Conservation (phyloP, 169 alveolate genomes). For the Eimeria zaria region DNA sequence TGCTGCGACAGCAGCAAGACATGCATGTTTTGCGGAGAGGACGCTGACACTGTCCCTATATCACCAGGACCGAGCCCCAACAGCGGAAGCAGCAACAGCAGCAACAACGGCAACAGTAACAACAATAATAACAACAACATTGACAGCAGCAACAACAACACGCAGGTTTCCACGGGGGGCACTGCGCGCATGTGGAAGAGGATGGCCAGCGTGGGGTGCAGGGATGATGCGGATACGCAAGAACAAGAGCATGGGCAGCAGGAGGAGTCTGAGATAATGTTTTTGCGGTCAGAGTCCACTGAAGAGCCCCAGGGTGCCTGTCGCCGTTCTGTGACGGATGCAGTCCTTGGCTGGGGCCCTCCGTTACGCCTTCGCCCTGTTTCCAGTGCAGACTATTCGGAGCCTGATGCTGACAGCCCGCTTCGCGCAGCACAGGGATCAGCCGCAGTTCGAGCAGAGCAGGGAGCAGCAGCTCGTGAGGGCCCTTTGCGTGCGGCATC, state of each 20-base stretch:
- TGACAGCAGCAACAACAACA: neutral
- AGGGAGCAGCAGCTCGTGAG: constrained; percentile 8
- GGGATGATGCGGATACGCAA: neutral
- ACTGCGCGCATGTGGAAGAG: neutral
- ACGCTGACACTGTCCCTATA: neutral
- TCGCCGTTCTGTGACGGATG: constrained; percentile 62
- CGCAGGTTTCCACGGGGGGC: neutral
- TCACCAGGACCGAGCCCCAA: neutral
- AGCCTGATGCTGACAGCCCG: neutral
- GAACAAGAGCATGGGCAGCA: neutral
- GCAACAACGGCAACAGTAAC: neutral
- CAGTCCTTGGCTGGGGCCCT: constrained; percentile 75
- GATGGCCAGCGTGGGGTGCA: neutral
- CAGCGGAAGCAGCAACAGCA: neutral
- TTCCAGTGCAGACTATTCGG: constrained; percentile 36
- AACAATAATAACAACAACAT: no score
- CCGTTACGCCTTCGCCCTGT: constrained; percentile 56
- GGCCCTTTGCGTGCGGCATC: neutral
- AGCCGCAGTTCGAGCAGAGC: neutral
- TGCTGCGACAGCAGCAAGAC: constrained; percentile 15
- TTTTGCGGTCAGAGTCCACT: neutral
- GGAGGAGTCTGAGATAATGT: neutral
- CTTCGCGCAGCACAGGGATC: neutral
- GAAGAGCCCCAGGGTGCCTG: constrained; percentile 17
- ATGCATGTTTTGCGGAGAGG: constrained; percentile 27